Evolutionary conservation across 2,329 filamentous ascomycete species (phyloP), one percentile per base, ranked within the genome.

Genomic region (Lecanicillium sp.): DNA sequence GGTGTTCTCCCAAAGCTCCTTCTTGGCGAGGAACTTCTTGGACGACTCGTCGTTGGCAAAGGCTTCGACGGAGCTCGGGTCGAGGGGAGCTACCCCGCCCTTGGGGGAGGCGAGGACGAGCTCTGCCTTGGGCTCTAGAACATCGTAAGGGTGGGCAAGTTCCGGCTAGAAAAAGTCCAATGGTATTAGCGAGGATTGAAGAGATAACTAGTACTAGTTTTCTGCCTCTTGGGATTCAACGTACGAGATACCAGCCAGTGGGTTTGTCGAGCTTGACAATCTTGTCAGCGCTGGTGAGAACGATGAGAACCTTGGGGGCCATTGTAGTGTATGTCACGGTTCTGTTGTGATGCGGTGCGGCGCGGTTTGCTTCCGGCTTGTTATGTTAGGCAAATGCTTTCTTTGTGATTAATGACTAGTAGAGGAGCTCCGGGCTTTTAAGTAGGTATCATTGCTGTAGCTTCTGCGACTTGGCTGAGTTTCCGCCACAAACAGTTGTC

Each of bases 191-290:
- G 17, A 29, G 31, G 36, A 35, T 32, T 20, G 31, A 35, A 30
- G 12, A 17, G 8, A 8, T 6, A 11, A 9, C 15, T 8, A 37
- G 7, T 27, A n/a, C 20, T 6, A 34, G 19, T 27, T n/a, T 17
- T 8, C 12, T 5, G 30, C n/a, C n/a, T n/a, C n/a, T n/a, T n/a
- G n/a, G n/a, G n/a, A n/a, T n/a, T n/a, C n/a, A 45, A 29, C 64
- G 35, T 64, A 81, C 77, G 51, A 87, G 64, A 54, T 77, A 87
- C 82, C 82, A 87, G 46, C 83, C 83, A 0, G 81, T 85, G 9
- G 72, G 71, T 51, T 65, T 64, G 51, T 66, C 66, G 32, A 68
- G 65, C 49, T 62, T 55, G 40, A 44, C 46, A 49, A 77, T 67
- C 57, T 64, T 60, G 54, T 56, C 59, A 56, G 74, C 69, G 44